These are phyloP conservation scores for Diaporthe sp. DNA, from an alignment of 2,329 filamentous ascomycete genomes.

Conservation along the genomic window DNA sequence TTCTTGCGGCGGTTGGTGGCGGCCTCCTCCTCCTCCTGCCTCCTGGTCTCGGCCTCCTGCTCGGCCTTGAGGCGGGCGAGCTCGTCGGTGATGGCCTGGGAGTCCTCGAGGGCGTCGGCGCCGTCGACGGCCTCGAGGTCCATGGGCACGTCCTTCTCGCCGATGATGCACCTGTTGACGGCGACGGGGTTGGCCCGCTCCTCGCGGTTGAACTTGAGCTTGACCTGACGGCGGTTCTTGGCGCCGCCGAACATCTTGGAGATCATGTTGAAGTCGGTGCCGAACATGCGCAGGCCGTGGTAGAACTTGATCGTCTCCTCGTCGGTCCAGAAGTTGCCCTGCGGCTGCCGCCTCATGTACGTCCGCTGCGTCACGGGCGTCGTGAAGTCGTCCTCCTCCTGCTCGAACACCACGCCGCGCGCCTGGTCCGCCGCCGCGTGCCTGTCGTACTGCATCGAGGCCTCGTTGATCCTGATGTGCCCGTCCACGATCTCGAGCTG, in stretches of 20 bases:
- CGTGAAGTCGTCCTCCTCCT: constrained; percentile 86
- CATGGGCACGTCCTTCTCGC: constrained; percentile 69
- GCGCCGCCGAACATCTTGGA: constrained; percentile 77
- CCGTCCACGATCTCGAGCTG: constrained; percentile 78
- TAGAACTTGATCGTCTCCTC: constrained; percentile 83
- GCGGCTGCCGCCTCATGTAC: constrained; percentile 73
- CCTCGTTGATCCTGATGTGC: constrained; percentile 79
- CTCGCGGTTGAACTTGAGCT: constrained; percentile 86
- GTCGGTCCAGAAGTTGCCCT: constrained; percentile 79
- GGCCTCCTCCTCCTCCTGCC: constrained; percentile 62
- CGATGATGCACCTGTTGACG: constrained; percentile 75
- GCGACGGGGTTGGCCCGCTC: constrained; percentile 75
- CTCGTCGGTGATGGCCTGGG: constrained; percentile 70
- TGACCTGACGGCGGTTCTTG: constrained; percentile 80
- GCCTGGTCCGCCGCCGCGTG: constrained; percentile 72
- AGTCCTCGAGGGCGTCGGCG: constrained; percentile 67
- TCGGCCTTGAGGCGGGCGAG: constrained; percentile 58
- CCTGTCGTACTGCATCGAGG: constrained; percentile 76
- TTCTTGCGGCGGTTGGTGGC: constrained; percentile 63
- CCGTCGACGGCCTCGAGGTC: constrained; percentile 73
- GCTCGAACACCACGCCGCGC: constrained; percentile 68
- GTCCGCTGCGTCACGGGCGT: constrained; percentile 77
- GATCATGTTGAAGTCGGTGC: constrained; percentile 88
- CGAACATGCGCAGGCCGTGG: constrained; percentile 80
- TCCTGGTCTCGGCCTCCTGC: constrained; percentile 61